These are phyloP conservation scores for Coniella vitis DNA, from an alignment of 2,329 filamentous ascomycete species.

Conservation along the genomic window DNA sequence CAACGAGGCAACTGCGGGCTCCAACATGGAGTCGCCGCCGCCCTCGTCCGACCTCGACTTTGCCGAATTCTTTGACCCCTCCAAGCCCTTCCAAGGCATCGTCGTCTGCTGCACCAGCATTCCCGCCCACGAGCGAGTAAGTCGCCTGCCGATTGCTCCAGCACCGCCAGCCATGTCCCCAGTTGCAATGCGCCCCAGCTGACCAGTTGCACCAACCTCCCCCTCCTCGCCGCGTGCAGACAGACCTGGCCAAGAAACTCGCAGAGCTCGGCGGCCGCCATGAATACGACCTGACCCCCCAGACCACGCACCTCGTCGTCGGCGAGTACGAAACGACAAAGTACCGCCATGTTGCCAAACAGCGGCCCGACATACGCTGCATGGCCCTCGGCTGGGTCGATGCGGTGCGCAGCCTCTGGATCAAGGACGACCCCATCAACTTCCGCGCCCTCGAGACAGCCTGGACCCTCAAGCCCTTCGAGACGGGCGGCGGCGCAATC, in stretches of 20 bases:
- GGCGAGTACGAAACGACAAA: slow-evolving; percentile 86
- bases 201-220: slow-evolving; percentile 2
- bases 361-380: slow-evolving; percentile 77
- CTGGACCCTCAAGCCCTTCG: slow-evolving; percentile 58
- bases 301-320: slow-evolving; percentile 90
- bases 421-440: slow-evolving; percentile 69
- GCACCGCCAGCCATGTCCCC: slow-evolving; percentile 11
- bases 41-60: slow-evolving; percentile 18
- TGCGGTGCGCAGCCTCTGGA: slow-evolving; percentile 73
- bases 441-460: slow-evolving; percentile 61
- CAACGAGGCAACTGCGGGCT: too few relatives aligned
- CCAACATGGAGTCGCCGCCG: slow-evolving; percentile 21
- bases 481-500: slow-evolving; percentile 40
- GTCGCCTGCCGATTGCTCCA: slow-evolving; percentile 22
- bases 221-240: slow-evolving; percentile 25
- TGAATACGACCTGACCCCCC: slow-evolving; percentile 88
- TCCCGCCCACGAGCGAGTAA: slow-evolving; percentile 68
- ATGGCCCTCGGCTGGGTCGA: slow-evolving; percentile 82
- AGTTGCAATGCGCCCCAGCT: slow-evolving; percentile 2
- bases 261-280: slow-evolving; percentile 79
- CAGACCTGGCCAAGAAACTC: slow-evolving; percentile 56
- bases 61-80: slow-evolving; percentile 41
- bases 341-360: slow-evolving; percentile 89
- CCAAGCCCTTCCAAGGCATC: slow-evolving; percentile 61
- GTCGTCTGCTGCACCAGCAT: slow-evolving; percentile 87